Evolutionary conservation across 441 rosid genomes (phyloP), one percentile per base, ranked within the genome.

Genomic region (Croton setiger): DNA sequence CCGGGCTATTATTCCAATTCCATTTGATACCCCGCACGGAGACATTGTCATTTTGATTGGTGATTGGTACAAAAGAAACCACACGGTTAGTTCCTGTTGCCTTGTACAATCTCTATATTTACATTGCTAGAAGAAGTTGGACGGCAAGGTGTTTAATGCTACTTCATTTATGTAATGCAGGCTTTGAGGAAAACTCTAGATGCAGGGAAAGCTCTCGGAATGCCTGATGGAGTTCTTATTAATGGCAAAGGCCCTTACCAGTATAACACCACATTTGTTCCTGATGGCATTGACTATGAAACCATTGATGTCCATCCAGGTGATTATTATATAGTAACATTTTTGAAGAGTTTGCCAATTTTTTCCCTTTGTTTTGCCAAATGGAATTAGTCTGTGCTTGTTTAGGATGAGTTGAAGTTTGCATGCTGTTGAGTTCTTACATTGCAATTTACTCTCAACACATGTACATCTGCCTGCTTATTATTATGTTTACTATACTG

Each of bases 201-300:
- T 83, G 91, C 73, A 15, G 98, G 99, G 69, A 84, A 87, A 74
- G 96, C 79, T 68, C 89, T 94, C 7, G 99, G 98, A 63, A 86
- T 92, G 87, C 99, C 99, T 0, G 90, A 94, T 68, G 99, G 99
- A 0, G 99, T 94, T 79, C 91, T 94, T 27, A 88, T 94, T 51
- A 94, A 94, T 41, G 99, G 99, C 33, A 94, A 92, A 82, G 99
- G 99, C 63, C 99, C 99, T 74, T 94, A 86, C 60, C 87, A 73
- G 64, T 92, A 94, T 78, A 94, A 94, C 76, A 61, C 64, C 7
- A 87, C 97, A 44, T 87, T 91, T 72, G 98, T 92, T 62, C 81
- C 97, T 0, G 94, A 88, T 63, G 82, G 83, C 60, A 88, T 92
- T 62, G 89, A 86, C 58, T 82, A 72, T 60, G 96, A 92, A 81